Evolutionary conservation across 768 basidiomycete genomes (phyloP).

Genomic region (Xerocomellus chrysenteron): DNA sequence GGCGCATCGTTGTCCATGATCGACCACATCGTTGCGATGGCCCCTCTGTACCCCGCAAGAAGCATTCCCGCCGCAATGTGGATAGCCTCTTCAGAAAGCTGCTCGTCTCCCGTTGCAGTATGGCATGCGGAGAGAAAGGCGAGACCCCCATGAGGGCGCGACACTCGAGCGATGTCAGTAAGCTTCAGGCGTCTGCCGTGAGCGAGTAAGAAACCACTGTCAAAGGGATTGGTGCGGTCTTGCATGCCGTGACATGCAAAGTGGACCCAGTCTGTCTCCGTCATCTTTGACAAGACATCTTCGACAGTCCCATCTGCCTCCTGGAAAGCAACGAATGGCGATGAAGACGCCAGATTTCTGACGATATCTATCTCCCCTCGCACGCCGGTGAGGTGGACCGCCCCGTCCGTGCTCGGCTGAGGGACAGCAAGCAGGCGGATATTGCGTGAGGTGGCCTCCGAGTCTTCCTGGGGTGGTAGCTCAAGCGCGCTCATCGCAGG

Average conservation of each 20-base stretch:
- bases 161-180: background rate
- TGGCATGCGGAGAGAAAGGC: slow-evolving; percentile 14
- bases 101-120: background rate
- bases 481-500: slow-evolving; percentile 24
- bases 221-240: slow-evolving; percentile 15
- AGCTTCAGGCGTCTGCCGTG: background rate
- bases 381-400: background rate
- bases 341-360: too few species aligned
- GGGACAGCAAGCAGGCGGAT: slow-evolving; percentile 8
- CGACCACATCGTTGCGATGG: too few species aligned
- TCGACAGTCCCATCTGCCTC: background rate
- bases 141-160: slow-evolving; percentile 23
- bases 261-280: slow-evolving; percentile 18
- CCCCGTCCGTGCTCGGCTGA: slow-evolving; percentile 10
- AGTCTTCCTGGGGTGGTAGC: background rate
- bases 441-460: background rate
- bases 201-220: slow-evolving; percentile 20
- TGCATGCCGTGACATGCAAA: slow-evolving; percentile 34
- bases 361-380: slow-evolving; percentile 22
- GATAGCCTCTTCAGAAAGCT: background rate
- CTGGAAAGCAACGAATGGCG: background rate
- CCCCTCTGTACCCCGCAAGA: too few species aligned
- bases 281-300: background rate
- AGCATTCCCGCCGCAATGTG: too few species aligned
- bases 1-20: too few species aligned